Conservation (phyloP, 169 alveolate species). For the Plasmodium adleri region DNA sequence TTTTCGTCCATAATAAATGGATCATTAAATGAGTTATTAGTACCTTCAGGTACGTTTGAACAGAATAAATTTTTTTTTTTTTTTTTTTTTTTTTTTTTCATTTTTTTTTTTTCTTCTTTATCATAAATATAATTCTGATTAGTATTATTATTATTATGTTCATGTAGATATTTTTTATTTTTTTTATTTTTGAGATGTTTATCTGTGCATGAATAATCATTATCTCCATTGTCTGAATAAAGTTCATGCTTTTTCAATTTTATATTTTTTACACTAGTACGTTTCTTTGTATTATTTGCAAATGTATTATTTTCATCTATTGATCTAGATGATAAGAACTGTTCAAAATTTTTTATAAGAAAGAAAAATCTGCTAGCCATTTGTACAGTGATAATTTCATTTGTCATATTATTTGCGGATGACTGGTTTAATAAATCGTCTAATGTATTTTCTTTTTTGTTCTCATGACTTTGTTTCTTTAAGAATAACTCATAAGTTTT, state of each 20-base stretch:
- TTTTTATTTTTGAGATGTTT: too few species aligned
- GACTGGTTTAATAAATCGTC: not conserved
- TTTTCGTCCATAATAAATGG: not conserved
- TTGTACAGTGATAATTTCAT: constrained; percentile 42
- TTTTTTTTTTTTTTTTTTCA: not conserved
- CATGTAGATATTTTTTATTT: too few species aligned
- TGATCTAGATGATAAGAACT: constrained; percentile 36
- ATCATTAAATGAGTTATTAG: not conserved
- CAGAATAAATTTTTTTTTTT: constrained; percentile 8
- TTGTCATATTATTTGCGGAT: not conserved
- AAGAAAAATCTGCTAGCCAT: constrained; percentile 63
- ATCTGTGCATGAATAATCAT: too few species aligned
- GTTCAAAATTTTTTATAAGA: constrained; percentile 40
- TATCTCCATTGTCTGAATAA: too few species aligned
- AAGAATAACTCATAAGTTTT: constrained; percentile 32
- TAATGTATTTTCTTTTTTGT: not conserved
- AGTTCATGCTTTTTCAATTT: not conserved
- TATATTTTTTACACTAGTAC: not conserved
- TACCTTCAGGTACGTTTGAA: not conserved
- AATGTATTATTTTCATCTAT: constrained; percentile 19
- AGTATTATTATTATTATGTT: too few species aligned
- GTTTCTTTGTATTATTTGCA: not conserved
- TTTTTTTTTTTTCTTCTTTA: not conserved
- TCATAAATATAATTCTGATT: not conserved
- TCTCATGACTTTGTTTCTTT: not conserved